Conservation (phyloP, 2,329 filamentous ascomycete genomes). For the Torrubiella hemipterigena region DNA sequence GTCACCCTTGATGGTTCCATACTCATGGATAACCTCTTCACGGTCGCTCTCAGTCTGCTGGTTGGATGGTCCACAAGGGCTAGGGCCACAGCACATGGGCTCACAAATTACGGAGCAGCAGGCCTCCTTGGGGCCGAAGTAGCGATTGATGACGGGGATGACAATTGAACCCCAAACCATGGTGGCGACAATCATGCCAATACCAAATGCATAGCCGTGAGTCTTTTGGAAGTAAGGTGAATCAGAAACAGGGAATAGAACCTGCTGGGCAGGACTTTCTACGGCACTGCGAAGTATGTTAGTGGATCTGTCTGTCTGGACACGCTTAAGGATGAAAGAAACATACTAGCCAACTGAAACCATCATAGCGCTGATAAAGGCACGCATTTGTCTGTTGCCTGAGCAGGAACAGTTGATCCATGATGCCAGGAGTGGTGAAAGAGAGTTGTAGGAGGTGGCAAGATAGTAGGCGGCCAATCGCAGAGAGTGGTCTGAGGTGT, state of each 20-base stretch:
- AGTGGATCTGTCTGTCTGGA: too few species aligned
- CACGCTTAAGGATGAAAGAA: not conserved
- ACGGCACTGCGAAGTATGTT: constrained; percentile 3
- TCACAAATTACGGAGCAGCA: too few species aligned
- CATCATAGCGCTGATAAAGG: constrained; percentile 6
- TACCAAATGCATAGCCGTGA: constrained; percentile 4
- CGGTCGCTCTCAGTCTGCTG: too few species aligned
- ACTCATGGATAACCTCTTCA: too few species aligned
- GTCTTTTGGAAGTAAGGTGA: constrained; percentile 4
- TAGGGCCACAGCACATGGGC: too few species aligned
- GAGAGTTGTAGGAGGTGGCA: constrained; percentile 3
- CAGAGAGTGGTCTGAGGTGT: not conserved
- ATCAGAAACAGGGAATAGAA: constrained; percentile 3
- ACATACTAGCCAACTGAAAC: constrained; percentile 8
- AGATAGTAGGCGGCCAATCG: constrained; percentile 7
- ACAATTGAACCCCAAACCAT: constrained; percentile 5
- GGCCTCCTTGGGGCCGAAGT: too few species aligned
- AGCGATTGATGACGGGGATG: constrained; percentile 3
- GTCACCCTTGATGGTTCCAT: too few species aligned
- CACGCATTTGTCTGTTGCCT: constrained; percentile 6
- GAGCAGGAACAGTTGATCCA: constrained; percentile 7
- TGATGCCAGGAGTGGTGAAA: constrained; percentile 5
- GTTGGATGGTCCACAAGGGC: too few species aligned
- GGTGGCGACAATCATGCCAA: constrained; percentile 5
- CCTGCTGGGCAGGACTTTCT: constrained; percentile 6